Percentiles rank a stretch among this genome's conserved stretches.
Conservation (phyloP, 768 basidiomycete species). For the Chalciporus chontae region DNA sequence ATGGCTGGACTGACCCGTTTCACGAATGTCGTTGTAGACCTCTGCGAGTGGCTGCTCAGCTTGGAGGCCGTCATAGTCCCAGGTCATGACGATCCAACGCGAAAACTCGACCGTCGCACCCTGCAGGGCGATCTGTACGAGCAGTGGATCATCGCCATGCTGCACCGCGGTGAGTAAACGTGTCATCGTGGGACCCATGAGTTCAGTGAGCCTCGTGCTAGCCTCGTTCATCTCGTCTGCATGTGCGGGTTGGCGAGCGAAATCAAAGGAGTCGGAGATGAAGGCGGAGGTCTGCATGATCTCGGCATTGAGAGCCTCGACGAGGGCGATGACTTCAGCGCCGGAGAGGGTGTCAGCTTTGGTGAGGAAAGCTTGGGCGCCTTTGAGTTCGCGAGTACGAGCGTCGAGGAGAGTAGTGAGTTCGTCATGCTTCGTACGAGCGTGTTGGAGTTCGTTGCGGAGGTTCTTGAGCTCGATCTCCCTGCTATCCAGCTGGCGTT, state of each 20-base stretch:
- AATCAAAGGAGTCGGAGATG: slow-evolving; percentile 40
- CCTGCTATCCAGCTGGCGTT: slow-evolving; percentile 23
- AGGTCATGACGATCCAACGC: slow-evolving; percentile 32
- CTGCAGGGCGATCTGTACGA: slow-evolving; percentile 38
- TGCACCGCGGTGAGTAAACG: slow-evolving; percentile 20
- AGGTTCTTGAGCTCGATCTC: slow-evolving; percentile 24
- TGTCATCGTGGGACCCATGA: slow-evolving; percentile 29
- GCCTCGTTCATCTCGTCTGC: slow-evolving; percentile 29
- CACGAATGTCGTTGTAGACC: slow-evolving; percentile 39
- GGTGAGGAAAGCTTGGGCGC: slow-evolving; percentile 41
- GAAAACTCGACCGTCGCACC: slow-evolving; percentile 31
- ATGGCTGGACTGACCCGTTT: slow-evolving; percentile 34
- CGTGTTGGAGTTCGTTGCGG: slow-evolving; percentile 26
- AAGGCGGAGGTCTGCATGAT: slow-evolving; percentile 44
- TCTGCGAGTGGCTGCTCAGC: slow-evolving; percentile 28
- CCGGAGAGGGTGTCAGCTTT: slow-evolving; percentile 43
- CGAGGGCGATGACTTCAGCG: slow-evolving; percentile 37
- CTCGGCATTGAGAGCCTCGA: slow-evolving; percentile 45
- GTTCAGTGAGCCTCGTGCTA: slow-evolving; percentile 25
- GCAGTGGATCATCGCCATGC: slow-evolving; percentile 35
- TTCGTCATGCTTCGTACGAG: slow-evolving; percentile 24
- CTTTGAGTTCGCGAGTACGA: slow-evolving; percentile 39
- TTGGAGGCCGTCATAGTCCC: slow-evolving; percentile 32
- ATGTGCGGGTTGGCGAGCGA: slow-evolving; percentile 20
- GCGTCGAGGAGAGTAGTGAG: slow-evolving; percentile 31